Evolutionary conservation across 345 rosid species (phyloP), one percentile per base, ranked within the genome.

Genomic region (Lagerstroemia speciosa): DNA sequence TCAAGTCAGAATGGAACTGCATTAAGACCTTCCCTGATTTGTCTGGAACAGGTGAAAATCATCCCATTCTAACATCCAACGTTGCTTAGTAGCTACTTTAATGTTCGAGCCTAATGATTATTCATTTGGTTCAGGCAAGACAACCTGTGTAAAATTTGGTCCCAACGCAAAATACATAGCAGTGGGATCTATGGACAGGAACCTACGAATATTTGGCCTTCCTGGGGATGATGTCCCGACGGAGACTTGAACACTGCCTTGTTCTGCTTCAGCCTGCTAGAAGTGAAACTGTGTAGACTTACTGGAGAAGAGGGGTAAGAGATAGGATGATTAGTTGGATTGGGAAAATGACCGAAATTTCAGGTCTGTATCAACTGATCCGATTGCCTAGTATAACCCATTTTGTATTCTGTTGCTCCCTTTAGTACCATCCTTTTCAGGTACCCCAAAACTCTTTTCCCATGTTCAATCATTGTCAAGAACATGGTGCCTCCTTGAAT

Each of bases 101-200:
- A 27, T 58, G 19, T 27, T 55, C n/a, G 1, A 55, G 14, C 19
- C 63, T 58, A 27, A 58, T 10, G 27, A 27, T 17, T 58, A 32
- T 8, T 69, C 2, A 29, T 64, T 1, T 46, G 34, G 19, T 67
- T 74, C 82, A 91, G 96, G 96, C 65, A 86, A 67, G 86, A 87
- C 87, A 46, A 89, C 89, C 12, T 75, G 89, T 62, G 78, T 83
- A 37, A 93, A 88, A 78, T 91, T 89, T 48, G 97, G 98, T 26
- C 71, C 83, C 0, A 96, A 93, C 79, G 92, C 95, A 22, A 87
- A 81, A 67, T 93, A 86, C 71, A 52, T 91, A 43, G 96, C 92
- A 1, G 95, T 91, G 0, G 95, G 99, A 71, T 89, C 97, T 1
- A 91, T 89, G 99, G 99, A 93, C 74, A 89, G 85, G 66, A 91